These are phyloP conservation scores for Penicillium fimorum DNA, from an alignment of 495 filamentous ascomycete genomes.

Conservation along the genomic window DNA sequence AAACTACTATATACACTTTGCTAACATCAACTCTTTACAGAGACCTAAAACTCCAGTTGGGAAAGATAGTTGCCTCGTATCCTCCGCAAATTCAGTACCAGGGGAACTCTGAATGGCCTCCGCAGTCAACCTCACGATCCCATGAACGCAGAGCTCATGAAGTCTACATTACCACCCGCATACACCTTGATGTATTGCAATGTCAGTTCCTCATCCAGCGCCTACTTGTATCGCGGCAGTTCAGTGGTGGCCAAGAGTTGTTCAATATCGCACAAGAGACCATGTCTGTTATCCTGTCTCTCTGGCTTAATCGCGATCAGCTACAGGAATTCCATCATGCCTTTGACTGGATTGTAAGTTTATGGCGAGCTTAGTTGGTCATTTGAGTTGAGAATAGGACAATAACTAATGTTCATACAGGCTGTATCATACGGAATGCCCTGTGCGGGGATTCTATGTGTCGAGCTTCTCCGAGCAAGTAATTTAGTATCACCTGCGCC, in stretches of 20 bases:
- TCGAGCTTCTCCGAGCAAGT: neutral
- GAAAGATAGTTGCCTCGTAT: neutral
- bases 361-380: neutral
- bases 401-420: neutral
- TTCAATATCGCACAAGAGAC: constrained; percentile 1
- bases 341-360: neutral
- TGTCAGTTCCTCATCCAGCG: neutral
- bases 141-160: neutral
- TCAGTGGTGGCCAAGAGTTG: constrained; percentile 1
- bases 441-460: neutral
- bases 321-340: neutral
- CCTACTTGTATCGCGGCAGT: neutral
- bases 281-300: neutral
- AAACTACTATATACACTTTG: neutral
- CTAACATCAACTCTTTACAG: neutral
- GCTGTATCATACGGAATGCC: neutral
- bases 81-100: neutral
- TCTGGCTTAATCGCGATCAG: constrained; percentile 1
- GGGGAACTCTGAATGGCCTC: neutral
- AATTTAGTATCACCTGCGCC: neutral
- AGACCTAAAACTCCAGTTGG: neutral
- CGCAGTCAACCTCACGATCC: neutral
- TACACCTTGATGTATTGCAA: neutral
- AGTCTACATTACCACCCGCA: neutral
- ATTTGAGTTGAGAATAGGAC: neutral